Conservation (phyloP, 2,329 filamentous ascomycete genomes). For the Zymoseptoria ardabiliae region DNA sequence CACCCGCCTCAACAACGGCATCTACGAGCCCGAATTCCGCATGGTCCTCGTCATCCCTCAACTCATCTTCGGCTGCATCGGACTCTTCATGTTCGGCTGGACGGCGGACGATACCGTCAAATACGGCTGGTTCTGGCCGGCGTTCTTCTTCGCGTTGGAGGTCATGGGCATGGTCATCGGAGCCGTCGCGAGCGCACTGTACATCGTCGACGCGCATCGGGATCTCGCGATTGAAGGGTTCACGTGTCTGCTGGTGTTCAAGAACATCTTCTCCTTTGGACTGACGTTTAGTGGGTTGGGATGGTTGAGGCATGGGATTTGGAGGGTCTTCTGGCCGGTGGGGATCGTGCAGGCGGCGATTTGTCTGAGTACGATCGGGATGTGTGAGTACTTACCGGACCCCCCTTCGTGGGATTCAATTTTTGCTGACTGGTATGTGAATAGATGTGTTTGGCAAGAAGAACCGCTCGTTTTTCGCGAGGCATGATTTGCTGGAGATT, state of each 20-base stretch:
- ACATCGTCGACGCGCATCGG: slow-evolving; percentile 87
- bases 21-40: slow-evolving; percentile 88
- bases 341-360: slow-evolving; percentile 70
- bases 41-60: slow-evolving; percentile 77
- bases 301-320: slow-evolving; percentile 66
- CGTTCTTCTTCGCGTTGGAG: slow-evolving; percentile 76
- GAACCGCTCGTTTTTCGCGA: slow-evolving; percentile 65
- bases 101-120: slow-evolving; percentile 54
- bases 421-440: not conserved
- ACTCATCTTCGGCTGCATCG: slow-evolving; percentile 67
- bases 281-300: slow-evolving; percentile 78
- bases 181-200: slow-evolving; percentile 75
- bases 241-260: slow-evolving; percentile 85
- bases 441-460: slow-evolving; percentile 72
- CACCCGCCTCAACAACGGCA: slow-evolving; percentile 66
- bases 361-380: slow-evolving; percentile 66
- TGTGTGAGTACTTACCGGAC: slow-evolving; percentile 77
- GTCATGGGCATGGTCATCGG: slow-evolving; percentile 89
- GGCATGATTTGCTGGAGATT: slow-evolving; percentile 58
- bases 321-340: slow-evolving; percentile 62
- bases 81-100: slow-evolving; percentile 77
- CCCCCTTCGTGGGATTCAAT: not conserved
- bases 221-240: slow-evolving; percentile 82
- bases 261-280: slow-evolving; percentile 85
- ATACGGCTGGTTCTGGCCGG: slow-evolving; percentile 66